phyloP scores from a whole-genome alignment of 2,329 filamentous ascomycete species.

The Colletotrichum noveboracense region DNA sequence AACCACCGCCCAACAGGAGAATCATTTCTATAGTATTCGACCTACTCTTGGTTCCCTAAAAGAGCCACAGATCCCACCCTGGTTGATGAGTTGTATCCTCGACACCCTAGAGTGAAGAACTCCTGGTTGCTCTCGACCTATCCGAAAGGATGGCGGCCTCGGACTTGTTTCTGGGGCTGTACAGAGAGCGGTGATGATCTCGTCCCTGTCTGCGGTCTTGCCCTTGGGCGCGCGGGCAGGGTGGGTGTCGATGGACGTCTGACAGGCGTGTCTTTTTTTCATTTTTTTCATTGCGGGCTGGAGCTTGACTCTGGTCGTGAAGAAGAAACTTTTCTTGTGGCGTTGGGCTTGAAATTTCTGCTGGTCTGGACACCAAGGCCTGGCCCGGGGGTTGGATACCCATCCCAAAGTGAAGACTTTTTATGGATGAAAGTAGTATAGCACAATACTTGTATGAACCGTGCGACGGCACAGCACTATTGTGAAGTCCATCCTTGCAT shows the following conservation, averaged over 20 bases:
- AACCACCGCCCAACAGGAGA: slow-evolving; percentile 56
- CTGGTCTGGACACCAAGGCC: not conserved
- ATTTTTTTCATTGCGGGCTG: slow-evolving; percentile 61
- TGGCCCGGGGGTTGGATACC: not conserved
- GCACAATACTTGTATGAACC: not conserved
- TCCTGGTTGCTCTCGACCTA: slow-evolving; percentile 62
- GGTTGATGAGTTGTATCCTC: slow-evolving; percentile 94
- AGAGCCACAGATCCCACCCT: slow-evolving; percentile 94
- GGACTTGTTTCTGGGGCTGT: slow-evolving; percentile 51
- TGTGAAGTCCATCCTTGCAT: not conserved
- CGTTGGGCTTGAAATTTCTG: not conserved
- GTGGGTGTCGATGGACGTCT: slow-evolving; percentile 90
- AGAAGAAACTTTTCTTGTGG: slow-evolving; percentile 49
- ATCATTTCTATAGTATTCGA: slow-evolving; percentile 99
- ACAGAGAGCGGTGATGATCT: slow-evolving; percentile 97
- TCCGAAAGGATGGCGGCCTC: slow-evolving; percentile 65
- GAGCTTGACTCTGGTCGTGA: slow-evolving; percentile 51
- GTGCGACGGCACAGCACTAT: not conserved
- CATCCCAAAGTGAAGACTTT: not conserved
- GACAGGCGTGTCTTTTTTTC: slow-evolving; percentile 66
- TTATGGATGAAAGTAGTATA: too few species aligned
- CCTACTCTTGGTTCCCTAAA: slow-evolving; percentile 90
- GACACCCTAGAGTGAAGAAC: slow-evolving; percentile 86
- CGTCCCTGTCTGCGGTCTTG: slow-evolving; percentile 75
- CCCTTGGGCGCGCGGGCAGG: slow-evolving; percentile 78